These are phyloP conservation scores for Saturnispora silvae DNA, from an alignment of 805 yeast genomes.

Conservation along the genomic window DNA sequence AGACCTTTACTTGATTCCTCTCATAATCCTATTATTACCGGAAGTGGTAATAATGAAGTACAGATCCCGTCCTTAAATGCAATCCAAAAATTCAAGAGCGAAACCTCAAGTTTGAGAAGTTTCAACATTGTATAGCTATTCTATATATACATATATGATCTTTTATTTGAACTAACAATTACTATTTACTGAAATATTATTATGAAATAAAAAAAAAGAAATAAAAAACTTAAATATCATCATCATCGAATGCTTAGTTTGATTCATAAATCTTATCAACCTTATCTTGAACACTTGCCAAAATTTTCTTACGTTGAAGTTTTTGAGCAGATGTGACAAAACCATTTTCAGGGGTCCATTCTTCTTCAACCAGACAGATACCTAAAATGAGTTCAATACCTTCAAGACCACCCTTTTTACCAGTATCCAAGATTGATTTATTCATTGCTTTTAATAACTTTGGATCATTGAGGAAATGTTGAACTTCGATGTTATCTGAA, in stretches of 20 bases:
- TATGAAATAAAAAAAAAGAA: neutral
- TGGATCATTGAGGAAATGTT: slow-evolving; percentile 43
- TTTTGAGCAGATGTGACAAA: slow-evolving; percentile 93
- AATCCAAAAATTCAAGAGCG: slow-evolving; percentile 26
- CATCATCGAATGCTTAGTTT: slow-evolving; percentile 4
- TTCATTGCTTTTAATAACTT: slow-evolving; percentile 45
- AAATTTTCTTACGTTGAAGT: slow-evolving; percentile 84
- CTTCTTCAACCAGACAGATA: slow-evolving; percentile 69
- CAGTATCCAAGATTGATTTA: slow-evolving; percentile 59
- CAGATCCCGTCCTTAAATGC: slow-evolving; percentile 30
- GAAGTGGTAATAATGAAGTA: slow-evolving; percentile 13
- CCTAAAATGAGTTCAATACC: slow-evolving; percentile 84
- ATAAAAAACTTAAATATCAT: neutral
- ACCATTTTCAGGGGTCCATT: slow-evolving; percentile 97
- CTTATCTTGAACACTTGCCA: slow-evolving; percentile 52
- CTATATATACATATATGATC: neutral
- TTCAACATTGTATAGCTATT: slow-evolving; percentile 19
- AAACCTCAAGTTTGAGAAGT: slow-evolving; percentile 28
- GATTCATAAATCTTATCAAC: slow-evolving; percentile 54
- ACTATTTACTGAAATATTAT: neutral
- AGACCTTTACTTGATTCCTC: neutral
- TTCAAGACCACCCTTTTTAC: slow-evolving; percentile 64
- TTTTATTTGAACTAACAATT: neutral
- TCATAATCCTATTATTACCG: neutral
- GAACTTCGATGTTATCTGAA: slow-evolving; percentile 30